Percentiles rank a stretch among this genome's conserved stretches.
Evolutionary conservation across 495 filamentous ascomycete genomes (phyloP).

Genomic region (Penicillium salamii): DNA sequence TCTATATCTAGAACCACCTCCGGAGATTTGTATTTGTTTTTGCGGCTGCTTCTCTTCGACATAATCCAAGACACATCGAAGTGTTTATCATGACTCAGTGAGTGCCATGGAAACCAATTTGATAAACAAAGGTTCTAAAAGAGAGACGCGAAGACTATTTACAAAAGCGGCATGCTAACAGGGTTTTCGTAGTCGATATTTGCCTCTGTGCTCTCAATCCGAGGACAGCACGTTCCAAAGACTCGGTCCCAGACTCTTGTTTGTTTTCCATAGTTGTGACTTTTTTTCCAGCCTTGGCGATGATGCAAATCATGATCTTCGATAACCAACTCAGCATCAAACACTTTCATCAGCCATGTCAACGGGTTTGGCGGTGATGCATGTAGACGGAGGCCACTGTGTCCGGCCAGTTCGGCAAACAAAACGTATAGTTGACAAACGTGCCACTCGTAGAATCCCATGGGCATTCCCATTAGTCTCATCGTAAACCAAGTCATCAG

Average conservation of each 20-base stretch:
- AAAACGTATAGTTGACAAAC: slow-evolving; percentile 16
- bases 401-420: slow-evolving; percentile 14
- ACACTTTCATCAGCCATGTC: slow-evolving; percentile 11
- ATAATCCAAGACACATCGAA: too few species aligned
- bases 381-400: slow-evolving; percentile 15
- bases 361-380: slow-evolving; percentile 9
- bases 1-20: too few species aligned
- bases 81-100: too few species aligned
- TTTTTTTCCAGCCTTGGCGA: slow-evolving; percentile 20
- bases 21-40: too few species aligned
- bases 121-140: too few species aligned
- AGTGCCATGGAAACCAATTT: too few species aligned
- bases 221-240: slow-evolving; percentile 16
- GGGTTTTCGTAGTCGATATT: slow-evolving; percentile 16
- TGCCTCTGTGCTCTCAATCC: slow-evolving; percentile 9
- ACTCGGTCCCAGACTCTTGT: slow-evolving; percentile 20
- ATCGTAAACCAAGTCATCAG: slow-evolving; percentile 11
- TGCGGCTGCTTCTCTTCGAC: too few species aligned
- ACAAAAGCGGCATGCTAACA: slow-evolving; percentile 15
- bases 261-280: slow-evolving; percentile 20
- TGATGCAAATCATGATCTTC: slow-evolving; percentile 23
- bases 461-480: slow-evolving; percentile 9
- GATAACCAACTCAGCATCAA: slow-evolving; percentile 16
- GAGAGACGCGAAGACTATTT: too few species aligned
- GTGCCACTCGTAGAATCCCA: slow-evolving; percentile 22